Evolutionary conservation across 768 basidiomycete genomes (phyloP).

Genomic region (Candolleomyces eurysporus): DNA sequence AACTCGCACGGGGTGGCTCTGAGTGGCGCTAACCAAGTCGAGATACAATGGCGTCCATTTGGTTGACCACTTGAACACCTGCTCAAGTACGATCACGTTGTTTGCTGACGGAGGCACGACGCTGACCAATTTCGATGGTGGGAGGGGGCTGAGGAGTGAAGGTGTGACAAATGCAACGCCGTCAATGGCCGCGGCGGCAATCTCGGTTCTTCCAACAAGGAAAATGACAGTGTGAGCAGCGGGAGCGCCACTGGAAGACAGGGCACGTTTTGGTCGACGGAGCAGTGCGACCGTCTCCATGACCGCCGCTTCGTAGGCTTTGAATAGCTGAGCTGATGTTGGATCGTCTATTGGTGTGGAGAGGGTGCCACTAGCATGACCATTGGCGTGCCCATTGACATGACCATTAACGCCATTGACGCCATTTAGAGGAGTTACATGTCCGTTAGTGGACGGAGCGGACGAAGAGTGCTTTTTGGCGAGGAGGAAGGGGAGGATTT

Average conservation of each 20-base stretch:
- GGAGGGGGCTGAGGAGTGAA: slow-evolving; percentile 71
- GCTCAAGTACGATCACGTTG: slow-evolving; percentile 80
- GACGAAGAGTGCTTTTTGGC: slow-evolving; percentile 39
- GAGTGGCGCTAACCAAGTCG: slow-evolving; percentile 72
- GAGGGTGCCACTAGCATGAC: slow-evolving; percentile 22
- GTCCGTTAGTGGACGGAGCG: slow-evolving; percentile 33
- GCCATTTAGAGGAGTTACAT: slow-evolving; percentile 23
- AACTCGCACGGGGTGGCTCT: slow-evolving; percentile 57
- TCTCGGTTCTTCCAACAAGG: slow-evolving; percentile 54
- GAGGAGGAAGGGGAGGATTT: slow-evolving; percentile 59
- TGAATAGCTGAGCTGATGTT: slow-evolving; percentile 35
- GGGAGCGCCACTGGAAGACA: slow-evolving; percentile 47
- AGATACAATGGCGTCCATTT: slow-evolving; percentile 89
- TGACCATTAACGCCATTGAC: slow-evolving; percentile 30
- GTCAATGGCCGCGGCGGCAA: slow-evolving; percentile 42
- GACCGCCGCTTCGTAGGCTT: slow-evolving; percentile 67
- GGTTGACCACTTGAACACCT: slow-evolving; percentile 69
- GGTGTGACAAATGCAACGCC: slow-evolving; percentile 64
- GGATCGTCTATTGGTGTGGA: slow-evolving; percentile 21
- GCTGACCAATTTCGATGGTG: slow-evolving; percentile 50
- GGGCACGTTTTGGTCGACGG: slow-evolving; percentile 58
- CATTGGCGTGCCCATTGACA: slow-evolving; percentile 26
- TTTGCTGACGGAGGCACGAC: slow-evolving; percentile 61
- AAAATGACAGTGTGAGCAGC: slow-evolving; percentile 70
- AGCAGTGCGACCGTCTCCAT: slow-evolving; percentile 62